Evolutionary conservation across 148 eudicot genomes (phyloP), one percentile per base, ranked within the genome.

Genomic region (Heliamphora exappendiculata): DNA sequence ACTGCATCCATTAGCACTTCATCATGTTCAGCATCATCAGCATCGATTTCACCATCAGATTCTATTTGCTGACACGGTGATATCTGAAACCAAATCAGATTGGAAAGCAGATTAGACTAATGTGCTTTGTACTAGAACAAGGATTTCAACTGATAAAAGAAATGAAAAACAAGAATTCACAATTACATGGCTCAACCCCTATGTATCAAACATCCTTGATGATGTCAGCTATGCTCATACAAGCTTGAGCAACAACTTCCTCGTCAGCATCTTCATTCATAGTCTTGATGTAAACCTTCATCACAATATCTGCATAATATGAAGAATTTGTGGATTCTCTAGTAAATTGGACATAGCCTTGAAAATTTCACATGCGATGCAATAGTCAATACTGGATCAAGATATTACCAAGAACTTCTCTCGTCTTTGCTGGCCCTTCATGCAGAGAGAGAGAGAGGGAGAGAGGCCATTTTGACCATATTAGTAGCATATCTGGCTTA

Each of bases 1-100:
- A 93, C 99, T 70, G 99, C 99, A 86, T 95, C 99, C 99, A 95
- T 95, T 37, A 95, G 87, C 73, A 95, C 88, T 84, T 95, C 98
- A 85, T 95, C 97, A 77, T 95, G 98, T 59, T 73, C 85, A 76
- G 90, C 39, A 78, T 91, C 96, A 80, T 92, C 96, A 49, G 89
- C 93, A 75, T 95, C 92, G 70, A 45, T 55, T 62, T 95, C 99
- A 83, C 97, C 89, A 76, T 95, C 97, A 17, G 96, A 93, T 81
- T 93, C 97, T 73, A 81, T 78, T 87, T 77, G 87, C 84, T 93
- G 97, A 82, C 98, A 95, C 42, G 34, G 84, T 57, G 97, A 88
- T 85, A 54, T 95, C 99, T 95, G 81, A 57, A 64, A 73, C 42
- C 36, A 64, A 54, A 79, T 16, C 68, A 63, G 22, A 59, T n/a